Evolutionary conservation across 176 grass and related monocot genomes (phyloP).

Genomic region (Lolium multiflorum): DNA sequence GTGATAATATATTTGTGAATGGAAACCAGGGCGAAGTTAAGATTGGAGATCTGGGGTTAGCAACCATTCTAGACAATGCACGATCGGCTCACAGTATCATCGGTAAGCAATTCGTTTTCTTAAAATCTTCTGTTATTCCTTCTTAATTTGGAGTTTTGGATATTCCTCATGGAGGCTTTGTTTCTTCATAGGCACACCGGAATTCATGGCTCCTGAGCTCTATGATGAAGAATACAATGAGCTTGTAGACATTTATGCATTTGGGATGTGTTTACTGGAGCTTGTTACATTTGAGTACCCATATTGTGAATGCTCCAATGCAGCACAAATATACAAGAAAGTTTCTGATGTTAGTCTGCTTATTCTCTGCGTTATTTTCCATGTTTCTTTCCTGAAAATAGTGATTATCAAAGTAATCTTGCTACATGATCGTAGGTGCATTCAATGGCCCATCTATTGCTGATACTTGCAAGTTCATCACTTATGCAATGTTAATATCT

Average conservation of each 20-base stretch:
- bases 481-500: background rate
- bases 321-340: conserved; percentile 86
- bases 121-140: background rate
- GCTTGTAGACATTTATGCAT: conserved; percentile 83
- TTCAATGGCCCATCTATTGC: background rate
- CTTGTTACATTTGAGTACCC: conserved; percentile 87
- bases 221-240: conserved; percentile 86
- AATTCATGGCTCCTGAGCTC: conserved; percentile 89
- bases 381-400: background rate
- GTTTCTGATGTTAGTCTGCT: conserved; percentile 61
- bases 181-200: conserved; percentile 63
- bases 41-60: conserved; percentile 85
- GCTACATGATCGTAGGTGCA: background rate
- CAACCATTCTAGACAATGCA: conserved; percentile 72
- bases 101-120: conserved; percentile 46
- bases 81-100: conserved; percentile 82
- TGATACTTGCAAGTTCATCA: background rate
- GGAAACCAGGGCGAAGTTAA: conserved; percentile 87
- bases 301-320: conserved; percentile 82
- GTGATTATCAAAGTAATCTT: background rate
- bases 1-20: conserved; percentile 86
- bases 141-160: background rate
- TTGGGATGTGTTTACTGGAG: conserved; percentile 88
- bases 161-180: conserved; percentile 29
- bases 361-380: background rate